Evolutionary conservation across 1,284 basidiomycete genomes (phyloP), one percentile per base, ranked within the genome.

Genomic region (Violaceomyces palustris): DNA sequence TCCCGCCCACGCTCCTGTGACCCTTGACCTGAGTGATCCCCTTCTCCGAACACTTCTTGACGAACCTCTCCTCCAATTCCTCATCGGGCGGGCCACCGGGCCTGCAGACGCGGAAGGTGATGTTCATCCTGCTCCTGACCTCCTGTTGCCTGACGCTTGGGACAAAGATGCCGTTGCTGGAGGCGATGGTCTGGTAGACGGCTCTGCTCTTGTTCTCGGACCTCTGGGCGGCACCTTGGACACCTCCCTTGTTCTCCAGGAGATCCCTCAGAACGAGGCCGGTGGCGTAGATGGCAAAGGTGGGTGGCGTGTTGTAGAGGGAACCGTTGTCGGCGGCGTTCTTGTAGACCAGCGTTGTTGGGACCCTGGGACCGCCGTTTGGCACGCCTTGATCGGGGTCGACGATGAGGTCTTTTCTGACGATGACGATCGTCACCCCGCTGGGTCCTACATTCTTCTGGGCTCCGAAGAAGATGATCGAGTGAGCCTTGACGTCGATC

Each of bases 371-470:
- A 3, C 80, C 74, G 12, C 85, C 68, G 34, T 45, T 22, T 4
- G 52, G 37, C 1, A 61, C 55, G 3, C 61, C 50, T 21, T 41
- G 43, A 36, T 72, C 69, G 0, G 70, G 66, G 39, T 73, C 66
- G 23, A 66, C 61, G 24, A 73, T 54, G 69, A 94, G 85, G 75
- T 94, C 89, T 57, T 92, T 83, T 25, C 88, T 83, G 15, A 96
- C 88, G 74, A 99, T 93, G 54, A 93, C 78, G 67, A 98, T 82
- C 4, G 91, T 93, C 19, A 94, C 78, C 3, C 94, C 94, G 0
- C 92, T 85, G 1, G 94, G 94, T 4, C 93, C 94, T 39, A 98
- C 79, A 74, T 99, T 99, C 80, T 99, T 99, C 76, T 99, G 94
- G n/a, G 88, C 94, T 30, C 94, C 94, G 10, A 93, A 96, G 74